Conservation (phyloP, 2,329 filamentous ascomycete species). For the Penicillium corylophilum region DNA sequence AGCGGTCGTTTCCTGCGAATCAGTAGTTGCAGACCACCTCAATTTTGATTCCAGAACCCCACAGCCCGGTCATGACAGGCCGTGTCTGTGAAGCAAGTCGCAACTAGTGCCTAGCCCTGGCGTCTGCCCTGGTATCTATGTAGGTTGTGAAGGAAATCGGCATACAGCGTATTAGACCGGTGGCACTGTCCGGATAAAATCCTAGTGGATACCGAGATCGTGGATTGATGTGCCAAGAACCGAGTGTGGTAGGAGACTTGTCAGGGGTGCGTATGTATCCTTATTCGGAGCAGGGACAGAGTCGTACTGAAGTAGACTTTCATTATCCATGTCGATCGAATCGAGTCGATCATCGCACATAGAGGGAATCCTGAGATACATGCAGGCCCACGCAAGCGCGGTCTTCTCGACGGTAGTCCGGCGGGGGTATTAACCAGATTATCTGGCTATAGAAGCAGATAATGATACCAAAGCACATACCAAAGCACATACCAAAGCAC, state of each 20-base stretch:
- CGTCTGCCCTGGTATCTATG: background rate
- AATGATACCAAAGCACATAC: background rate
- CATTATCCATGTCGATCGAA: background rate
- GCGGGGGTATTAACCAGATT: background rate
- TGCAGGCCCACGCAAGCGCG: background rate
- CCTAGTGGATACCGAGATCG: background rate
- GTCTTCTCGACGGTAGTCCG: background rate
- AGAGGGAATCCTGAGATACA: background rate
- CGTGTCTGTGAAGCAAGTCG: background rate
- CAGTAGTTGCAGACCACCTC: background rate
- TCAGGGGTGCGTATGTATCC: background rate
- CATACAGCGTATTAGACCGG: background rate
- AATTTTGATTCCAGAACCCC: conserved; percentile 3
- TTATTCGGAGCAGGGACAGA: background rate
- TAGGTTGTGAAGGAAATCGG: background rate
- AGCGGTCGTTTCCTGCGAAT: background rate
- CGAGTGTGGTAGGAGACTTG: conserved; percentile 1
- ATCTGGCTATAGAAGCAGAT: background rate
- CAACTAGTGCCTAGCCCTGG: background rate
- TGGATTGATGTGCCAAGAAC: conserved; percentile 7
- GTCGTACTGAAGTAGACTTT: background rate
- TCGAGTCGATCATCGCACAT: background rate
- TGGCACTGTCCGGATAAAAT: background rate
- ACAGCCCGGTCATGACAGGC: conserved; percentile 1
- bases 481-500: background rate